Conservation (phyloP, 495 filamentous ascomycete genomes). For the Daldinia concentrica region DNA sequence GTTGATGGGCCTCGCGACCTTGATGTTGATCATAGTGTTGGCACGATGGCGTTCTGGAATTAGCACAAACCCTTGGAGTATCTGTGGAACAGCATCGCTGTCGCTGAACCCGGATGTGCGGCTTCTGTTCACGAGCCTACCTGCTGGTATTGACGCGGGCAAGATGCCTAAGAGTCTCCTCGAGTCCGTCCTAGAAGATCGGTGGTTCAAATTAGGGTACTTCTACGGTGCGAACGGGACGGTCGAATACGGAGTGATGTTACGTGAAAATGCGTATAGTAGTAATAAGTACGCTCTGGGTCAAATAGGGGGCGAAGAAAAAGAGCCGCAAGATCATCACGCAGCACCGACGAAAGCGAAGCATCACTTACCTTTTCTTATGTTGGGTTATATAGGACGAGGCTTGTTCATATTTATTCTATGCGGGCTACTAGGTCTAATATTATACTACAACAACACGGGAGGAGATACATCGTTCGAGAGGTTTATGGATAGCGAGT, state of each 20-base stretch:
- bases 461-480: constrained; percentile 53
- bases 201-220: constrained; percentile 50
- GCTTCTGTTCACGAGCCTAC: constrained; percentile 39
- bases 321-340: constrained; percentile 24
- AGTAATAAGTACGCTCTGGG: background rate
- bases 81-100: constrained; percentile 50
- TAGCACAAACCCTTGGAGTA: constrained; percentile 53
- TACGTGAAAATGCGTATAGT: constrained; percentile 19
- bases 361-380: constrained; percentile 48
- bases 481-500: constrained; percentile 55
- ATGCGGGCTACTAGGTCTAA: constrained; percentile 49
- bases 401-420: constrained; percentile 47
- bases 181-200: constrained; percentile 36
- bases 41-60: constrained; percentile 49
- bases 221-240: constrained; percentile 45
- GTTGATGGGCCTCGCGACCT: constrained; percentile 42
- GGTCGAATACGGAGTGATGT: constrained; percentile 49
- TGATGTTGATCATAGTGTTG: constrained; percentile 41
- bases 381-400: constrained; percentile 45
- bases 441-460: constrained; percentile 56
- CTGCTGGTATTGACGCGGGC: constrained; percentile 34
- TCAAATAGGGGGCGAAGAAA: constrained; percentile 8
- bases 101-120: constrained; percentile 47
- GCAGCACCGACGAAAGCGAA: constrained; percentile 22
- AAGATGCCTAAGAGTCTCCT: constrained; percentile 38